Evolutionary conservation across 768 basidiomycete species (phyloP), one percentile per base, ranked within the genome.

Genomic region (Megacollybia marginata): DNA sequence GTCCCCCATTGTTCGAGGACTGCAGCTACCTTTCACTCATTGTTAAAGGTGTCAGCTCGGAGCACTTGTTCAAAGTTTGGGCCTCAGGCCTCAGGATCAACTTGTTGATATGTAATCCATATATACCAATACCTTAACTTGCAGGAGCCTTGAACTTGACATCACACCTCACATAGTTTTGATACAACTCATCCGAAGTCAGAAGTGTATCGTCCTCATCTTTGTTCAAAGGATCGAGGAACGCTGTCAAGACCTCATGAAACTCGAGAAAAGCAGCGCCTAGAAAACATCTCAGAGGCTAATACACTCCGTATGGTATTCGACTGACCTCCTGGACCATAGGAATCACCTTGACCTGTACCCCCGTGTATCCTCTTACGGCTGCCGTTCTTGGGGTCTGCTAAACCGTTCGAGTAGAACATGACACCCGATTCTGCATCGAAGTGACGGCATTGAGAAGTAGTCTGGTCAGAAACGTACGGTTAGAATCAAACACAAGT

Each of bases 331-430:
- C 73, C 74, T 13, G 76, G 69, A 33, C 69, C 65, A 59, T 88
- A 88, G 6, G 81, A 78, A 50, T 82, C 78, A 1, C 78, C 78
- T 44, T 67, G 64, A 19, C 85, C 85, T n/a, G 77, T 79, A 2
- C 86, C 85, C 15, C 86, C 85, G 57, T 90, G 87, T 33, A 86
- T 83, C 62, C 75, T 78, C 71, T 88, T 88, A 42, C 82, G 73
- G 32, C 79, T 76, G 13, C 76, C 79, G 13, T 69, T 72, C 15
- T 65, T 60, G 15, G 69, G 62, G 44, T 73, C 64, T 12, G 80
- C 67, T 48, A 76, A 65, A 45, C 75, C 78, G 59, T 82, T 80
- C 2, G 83, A 75, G 60, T 88, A 88, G 56, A 87, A 82, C 76
- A 88, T 87, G 34, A 85, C 73, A 11, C 86, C 86, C 9, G 74